Evolutionary conservation across 495 filamentous ascomycete genomes (phyloP).

Genomic region (Acidomyces sp.): DNA sequence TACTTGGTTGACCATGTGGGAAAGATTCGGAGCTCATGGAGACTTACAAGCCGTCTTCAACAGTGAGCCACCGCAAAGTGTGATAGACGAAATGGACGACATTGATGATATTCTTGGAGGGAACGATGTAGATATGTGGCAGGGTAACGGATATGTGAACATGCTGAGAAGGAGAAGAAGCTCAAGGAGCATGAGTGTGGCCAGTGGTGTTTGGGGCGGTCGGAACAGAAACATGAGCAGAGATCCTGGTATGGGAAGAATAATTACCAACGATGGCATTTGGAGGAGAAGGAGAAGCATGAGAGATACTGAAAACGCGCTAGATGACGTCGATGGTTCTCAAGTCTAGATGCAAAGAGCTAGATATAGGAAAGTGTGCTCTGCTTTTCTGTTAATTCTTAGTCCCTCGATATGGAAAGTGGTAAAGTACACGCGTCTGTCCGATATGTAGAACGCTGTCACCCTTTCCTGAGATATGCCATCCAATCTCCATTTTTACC

Average conservation of each 20-base stretch:
- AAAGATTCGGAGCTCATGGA: conserved; percentile 45
- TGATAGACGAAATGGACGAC: conserved; percentile 43
- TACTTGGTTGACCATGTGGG: conserved; percentile 34
- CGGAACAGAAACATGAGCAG: conserved; percentile 10
- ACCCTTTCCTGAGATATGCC: too few species aligned
- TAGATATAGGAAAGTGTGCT: too few species aligned
- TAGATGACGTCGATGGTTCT: conserved; percentile 1
- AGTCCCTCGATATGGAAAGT: too few species aligned
- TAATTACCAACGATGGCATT: conserved; percentile 15
- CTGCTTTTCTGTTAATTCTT: too few species aligned
- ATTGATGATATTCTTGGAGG: conserved; percentile 30
- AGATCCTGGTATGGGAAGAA: conserved; percentile 4
- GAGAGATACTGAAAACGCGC: neutral
- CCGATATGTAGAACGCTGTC: too few species aligned
- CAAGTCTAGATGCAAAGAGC: conserved; percentile 2
- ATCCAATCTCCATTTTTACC: too few species aligned
- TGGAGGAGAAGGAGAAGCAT: conserved; percentile 10
- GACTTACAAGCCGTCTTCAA: conserved; percentile 59
- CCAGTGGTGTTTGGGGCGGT: conserved; percentile 5
- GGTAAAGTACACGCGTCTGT: too few species aligned
- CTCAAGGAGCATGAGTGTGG: conserved; percentile 7
- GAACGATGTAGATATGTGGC: too few species aligned
- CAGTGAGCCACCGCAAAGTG: conserved; percentile 46
- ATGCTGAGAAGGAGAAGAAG: conserved; percentile 11
- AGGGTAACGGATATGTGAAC: conserved; percentile 15